Evolutionary conservation across 257 asterid genomes (phyloP), one percentile per base, ranked within the genome.

Genomic region (Lithospermum erythrorhizon): DNA sequence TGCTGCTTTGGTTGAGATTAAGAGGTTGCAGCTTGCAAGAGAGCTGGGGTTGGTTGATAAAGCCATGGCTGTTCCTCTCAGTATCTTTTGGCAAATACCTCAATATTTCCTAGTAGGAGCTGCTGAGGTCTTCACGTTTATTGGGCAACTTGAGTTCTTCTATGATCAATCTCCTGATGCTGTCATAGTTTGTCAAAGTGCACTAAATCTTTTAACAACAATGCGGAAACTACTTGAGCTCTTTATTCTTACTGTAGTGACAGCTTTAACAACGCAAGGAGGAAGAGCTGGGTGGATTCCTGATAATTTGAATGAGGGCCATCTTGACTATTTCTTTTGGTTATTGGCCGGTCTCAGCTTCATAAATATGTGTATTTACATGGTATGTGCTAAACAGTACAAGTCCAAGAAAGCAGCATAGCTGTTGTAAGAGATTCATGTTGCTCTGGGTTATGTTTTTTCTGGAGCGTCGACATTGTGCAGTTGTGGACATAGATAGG

Each of bases 121-220:
- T 2, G 94, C 97, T 0, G 95, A 86, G 53, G 81, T 89, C 23
- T 89, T 82, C 53, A 87, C 90, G 0, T 83, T 80, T 22, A 83
- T 90, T 17, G 98, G 98, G 58, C 95, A 83, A 63, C 78, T 85
- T 0, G 94, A 90, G 83, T 90, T 90, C 70, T 87, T 90, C 70
- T 87, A 90, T 59, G 94, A 90, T 61, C 95, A 90, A 65, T 90
- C 98, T 0, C 96, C 96, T 0, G 98, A 90, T 22, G 98, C 98
- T 21, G 87, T 87, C 89, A 96, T 64, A 90, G 95, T 57, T 75
- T 87, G 78, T 90, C 96, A 70, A n/a, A 79, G 86, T 6, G 98
- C 96, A 2, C 57, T 90, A 57, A 64, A 96, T 1, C 83, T 90
- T 52, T 79, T 90, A 55, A 83, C 95, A 0, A 82, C 76, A 16